Percentiles rank a stretch among this genome's conserved stretches.
phyloP scores from a whole-genome alignment of 2,329 filamentous ascomycete genomes.

The Cladosporium oxysporum region DNA sequence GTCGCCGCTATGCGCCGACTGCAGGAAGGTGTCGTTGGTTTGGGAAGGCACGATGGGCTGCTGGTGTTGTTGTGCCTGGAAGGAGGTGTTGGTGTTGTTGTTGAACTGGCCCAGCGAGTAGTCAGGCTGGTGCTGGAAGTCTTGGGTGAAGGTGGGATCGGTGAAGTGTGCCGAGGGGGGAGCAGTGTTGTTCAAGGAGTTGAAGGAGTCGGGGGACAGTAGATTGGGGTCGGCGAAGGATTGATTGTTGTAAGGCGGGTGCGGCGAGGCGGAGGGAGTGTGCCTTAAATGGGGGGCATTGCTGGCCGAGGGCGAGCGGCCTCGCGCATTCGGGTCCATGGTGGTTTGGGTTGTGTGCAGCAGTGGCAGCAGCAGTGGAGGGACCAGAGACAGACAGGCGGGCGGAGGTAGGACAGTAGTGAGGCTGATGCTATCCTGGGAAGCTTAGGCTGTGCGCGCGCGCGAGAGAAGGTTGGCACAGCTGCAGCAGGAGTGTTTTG shows the following conservation, averaged over 20 bases:
- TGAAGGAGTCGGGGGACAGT: slow-evolving; percentile 22
- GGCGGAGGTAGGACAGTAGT: not conserved
- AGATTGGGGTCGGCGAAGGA: slow-evolving; percentile 25
- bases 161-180: slow-evolving; percentile 29
- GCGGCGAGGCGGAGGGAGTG: slow-evolving; percentile 34
- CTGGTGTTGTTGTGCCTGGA: slow-evolving; percentile 38
- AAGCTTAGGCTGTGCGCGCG: slow-evolving; percentile 11
- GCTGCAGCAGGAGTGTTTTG: not conserved
- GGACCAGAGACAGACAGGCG: not conserved
- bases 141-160: slow-evolving; percentile 44
- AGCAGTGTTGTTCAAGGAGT: slow-evolving; percentile 32
- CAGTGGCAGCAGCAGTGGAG: not conserved
- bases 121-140: slow-evolving; percentile 42
- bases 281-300: slow-evolving; percentile 33
- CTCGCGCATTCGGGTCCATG: slow-evolving; percentile 25
- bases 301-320: slow-evolving; percentile 32
- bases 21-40: slow-evolving; percentile 42
- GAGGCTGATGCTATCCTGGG: slow-evolving; percentile 21
- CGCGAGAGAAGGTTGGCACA: slow-evolving; percentile 13
- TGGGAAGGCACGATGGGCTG: slow-evolving; percentile 37
- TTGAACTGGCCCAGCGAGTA: slow-evolving; percentile 43
- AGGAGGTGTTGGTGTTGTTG: slow-evolving; percentile 25
- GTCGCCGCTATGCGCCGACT: slow-evolving; percentile 49
- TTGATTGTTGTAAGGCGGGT: slow-evolving; percentile 27
- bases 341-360: slow-evolving; percentile 12